Percentiles rank a stretch among this genome's conserved stretches.
Conservation (phyloP, 805 yeast species). For the Ascoidea asiatica region DNA sequence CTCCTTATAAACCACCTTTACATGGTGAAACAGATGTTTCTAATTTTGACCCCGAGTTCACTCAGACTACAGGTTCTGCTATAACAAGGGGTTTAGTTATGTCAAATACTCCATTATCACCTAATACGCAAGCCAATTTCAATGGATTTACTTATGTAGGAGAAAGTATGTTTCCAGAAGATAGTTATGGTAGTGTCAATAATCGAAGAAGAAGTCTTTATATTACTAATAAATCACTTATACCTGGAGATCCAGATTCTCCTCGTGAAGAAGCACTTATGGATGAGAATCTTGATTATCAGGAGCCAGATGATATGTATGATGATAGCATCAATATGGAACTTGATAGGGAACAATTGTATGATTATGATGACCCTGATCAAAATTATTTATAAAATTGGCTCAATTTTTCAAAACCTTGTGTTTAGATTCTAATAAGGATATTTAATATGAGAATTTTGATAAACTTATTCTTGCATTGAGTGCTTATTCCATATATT, state of each 20-base stretch:
- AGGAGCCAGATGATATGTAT: background rate
- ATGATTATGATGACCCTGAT: background rate
- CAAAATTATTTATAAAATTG: background rate
- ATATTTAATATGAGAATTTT: too few species aligned
- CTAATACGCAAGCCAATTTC: constrained; percentile 92
- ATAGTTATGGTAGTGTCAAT: constrained; percentile 36
- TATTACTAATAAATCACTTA: constrained; percentile 52
- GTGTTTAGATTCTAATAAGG: too few species aligned
- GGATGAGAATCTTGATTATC: constrained; percentile 34
- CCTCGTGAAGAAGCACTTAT: constrained; percentile 80
- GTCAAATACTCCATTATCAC: constrained; percentile 63
- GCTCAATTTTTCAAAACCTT: too few species aligned
- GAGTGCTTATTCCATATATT: too few species aligned
- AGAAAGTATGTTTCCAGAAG: constrained; percentile 65
- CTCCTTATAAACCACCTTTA: constrained; percentile 93
- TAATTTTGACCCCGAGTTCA: constrained; percentile 96
- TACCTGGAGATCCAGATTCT: constrained; percentile 65
- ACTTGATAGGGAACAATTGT: too few species aligned
- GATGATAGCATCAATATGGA: background rate
- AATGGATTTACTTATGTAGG: constrained; percentile 96
- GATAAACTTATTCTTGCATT: too few species aligned
- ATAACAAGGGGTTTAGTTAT: constrained; percentile 25
- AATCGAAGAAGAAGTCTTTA: constrained; percentile 21
- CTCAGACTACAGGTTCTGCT: constrained; percentile 77
- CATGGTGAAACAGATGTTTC: constrained; percentile 87